Base-by-base conservation (phyloP, 1,284 basidiomycete genomes). In the Mycena sp. region DNA sequence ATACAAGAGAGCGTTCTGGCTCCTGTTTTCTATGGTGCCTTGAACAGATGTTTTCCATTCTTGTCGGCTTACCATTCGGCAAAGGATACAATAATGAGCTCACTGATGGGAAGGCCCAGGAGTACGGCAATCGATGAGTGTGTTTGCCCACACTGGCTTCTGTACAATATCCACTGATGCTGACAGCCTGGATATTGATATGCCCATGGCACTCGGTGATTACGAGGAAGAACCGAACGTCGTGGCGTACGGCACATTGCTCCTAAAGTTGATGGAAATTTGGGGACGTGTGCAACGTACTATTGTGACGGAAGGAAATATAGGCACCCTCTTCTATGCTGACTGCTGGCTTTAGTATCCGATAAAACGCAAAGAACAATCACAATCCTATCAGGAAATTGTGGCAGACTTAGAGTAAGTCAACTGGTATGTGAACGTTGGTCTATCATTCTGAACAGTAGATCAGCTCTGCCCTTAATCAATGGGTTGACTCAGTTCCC, bases 401-500 rank as follows among this genome's bases (percentile, higher is more conserved):
- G 81, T 85, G 6, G 80, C 82, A 26, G 80, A 84, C 49, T 74
- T 85, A n/a, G 84, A 85, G 64, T 66, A 28, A 29, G 63, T 58
- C 23, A 6, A 16, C 17, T 28, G 6, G 14, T 14, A 10, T 14
- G 12, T 30, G 35, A 9, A 30, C 48, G 23, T 2, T 21, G 10
- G 11, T 9, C n/a, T 16, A 11, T n/a, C 14, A 7, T 7, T 7
- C 32, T 35, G 14, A 1, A 32, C 19, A 17, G 2, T n/a, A 9
- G 2, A 6, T 3, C 28, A 66, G 64, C 69, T 81, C 80, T n/a
- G 79, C 78, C 2, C 72, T 86, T 52, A 85, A 85, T 63, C 72
- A 79, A 16, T 86, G 83, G 84, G 77, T 83, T 2, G 81, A 84
- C 54, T 69, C 75, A 1, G 76, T 85, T 10, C 84, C 85, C 0